Evolutionary conservation across 352 stramenopile genomes (phyloP).

Genomic region (Phytopythium aichiense): DNA sequence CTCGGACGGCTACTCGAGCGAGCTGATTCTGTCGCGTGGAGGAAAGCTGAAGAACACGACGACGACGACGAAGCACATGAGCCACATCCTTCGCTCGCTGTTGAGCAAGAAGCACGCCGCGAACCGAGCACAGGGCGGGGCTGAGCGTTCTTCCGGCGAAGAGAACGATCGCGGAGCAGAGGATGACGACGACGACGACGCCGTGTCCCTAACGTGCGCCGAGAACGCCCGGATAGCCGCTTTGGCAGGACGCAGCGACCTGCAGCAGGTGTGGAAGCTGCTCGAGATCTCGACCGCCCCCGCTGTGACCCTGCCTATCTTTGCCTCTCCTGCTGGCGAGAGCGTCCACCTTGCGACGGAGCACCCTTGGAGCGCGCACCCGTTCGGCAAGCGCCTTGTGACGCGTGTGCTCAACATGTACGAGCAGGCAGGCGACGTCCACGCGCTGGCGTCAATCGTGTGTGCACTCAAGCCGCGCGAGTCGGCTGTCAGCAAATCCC

Average conservation of each 20-base stretch:
- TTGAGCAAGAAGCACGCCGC: conserved; percentile 5
- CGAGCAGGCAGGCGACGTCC: conserved; percentile 71
- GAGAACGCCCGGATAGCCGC: conserved; percentile 54
- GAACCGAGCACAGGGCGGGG: neutral
- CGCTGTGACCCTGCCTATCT: conserved; percentile 42
- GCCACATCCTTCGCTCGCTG: conserved; percentile 9
- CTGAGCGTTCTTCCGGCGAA: neutral
- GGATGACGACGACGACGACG: conserved; percentile 1
- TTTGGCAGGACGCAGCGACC: conserved; percentile 54
- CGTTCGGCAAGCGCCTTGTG: conserved; percentile 72
- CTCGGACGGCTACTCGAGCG: neutral
- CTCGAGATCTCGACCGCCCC: conserved; percentile 64
- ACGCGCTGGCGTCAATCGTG: conserved; percentile 73
- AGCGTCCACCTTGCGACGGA: conserved; percentile 30
- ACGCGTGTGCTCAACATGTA: conserved; percentile 78
- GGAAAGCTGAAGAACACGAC: conserved; percentile 19
- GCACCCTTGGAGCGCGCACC: conserved; percentile 75
- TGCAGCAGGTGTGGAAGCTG: conserved; percentile 81
- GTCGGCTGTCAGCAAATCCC: neutral
- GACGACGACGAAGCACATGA: conserved; percentile 8
- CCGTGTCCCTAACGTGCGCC: conserved; percentile 42
- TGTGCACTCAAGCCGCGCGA: conserved; percentile 52
- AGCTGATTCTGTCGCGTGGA: conserved; percentile 30
- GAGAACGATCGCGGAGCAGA: neutral
- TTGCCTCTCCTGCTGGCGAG: conserved; percentile 21